phyloP scores from a whole-genome alignment of 352 stramenopile species.

The Thalassiosira livingstoniorum region DNA sequence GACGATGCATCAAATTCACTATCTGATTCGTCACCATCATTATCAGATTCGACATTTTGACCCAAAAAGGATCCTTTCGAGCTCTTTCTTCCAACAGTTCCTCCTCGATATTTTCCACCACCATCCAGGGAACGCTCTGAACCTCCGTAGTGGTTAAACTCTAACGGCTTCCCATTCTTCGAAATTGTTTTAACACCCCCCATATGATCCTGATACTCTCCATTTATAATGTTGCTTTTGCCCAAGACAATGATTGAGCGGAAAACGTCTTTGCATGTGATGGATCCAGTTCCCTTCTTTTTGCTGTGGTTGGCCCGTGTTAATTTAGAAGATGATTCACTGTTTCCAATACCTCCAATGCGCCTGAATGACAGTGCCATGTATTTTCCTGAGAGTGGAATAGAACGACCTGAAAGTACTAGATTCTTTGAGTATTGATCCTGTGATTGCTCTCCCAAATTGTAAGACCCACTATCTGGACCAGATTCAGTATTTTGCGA shows the following conservation, averaged over 20 bases:
- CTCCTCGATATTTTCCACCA: conserved; percentile 36
- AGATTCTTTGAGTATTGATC: too few relatives aligned
- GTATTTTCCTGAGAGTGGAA: conserved; percentile 54
- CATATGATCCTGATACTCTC: neutral
- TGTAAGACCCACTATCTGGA: too few relatives aligned
- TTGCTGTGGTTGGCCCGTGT: conserved; percentile 10
- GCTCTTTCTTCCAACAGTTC: conserved; percentile 26
- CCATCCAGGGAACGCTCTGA: conserved; percentile 53
- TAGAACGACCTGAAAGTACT: conserved; percentile 41
- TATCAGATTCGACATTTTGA: neutral
- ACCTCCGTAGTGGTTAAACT: conserved; percentile 51
- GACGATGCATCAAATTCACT: conserved; percentile 18
- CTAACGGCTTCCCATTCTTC: neutral
- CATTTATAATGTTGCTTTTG: conserved; percentile 38
- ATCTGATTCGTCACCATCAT: conserved; percentile 1
- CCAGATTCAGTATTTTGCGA: neutral
- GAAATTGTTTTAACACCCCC: neutral
- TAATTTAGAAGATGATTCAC: neutral
- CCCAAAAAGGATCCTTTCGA: neutral
- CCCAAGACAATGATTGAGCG: conserved; percentile 53
- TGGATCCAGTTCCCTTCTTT: conserved; percentile 53
- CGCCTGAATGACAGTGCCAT: conserved; percentile 54
- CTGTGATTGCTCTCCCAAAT: too few relatives aligned
- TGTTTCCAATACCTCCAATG: conserved; percentile 31
- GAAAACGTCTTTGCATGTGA: conserved; percentile 58